Conservation (phyloP, 176 grass and related monocot species). For the Oryza glumipatula region DNA sequence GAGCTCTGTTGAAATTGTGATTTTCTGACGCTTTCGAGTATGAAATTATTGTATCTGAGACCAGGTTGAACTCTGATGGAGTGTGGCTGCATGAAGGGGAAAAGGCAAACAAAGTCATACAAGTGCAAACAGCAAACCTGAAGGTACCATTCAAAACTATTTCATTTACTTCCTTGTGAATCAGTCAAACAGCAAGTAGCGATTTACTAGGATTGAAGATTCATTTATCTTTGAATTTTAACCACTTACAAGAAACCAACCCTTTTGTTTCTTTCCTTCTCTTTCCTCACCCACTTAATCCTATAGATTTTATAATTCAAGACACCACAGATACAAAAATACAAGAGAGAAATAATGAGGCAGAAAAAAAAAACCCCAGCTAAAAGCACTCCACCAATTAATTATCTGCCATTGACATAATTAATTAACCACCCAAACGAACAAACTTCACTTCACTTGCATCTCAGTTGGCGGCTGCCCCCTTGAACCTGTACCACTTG, state of each 20-base stretch:
- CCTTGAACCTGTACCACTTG: conserved; percentile 97
- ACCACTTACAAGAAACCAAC: conserved; percentile 52
- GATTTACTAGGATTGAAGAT: conserved; percentile 3
- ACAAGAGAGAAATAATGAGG: not conserved
- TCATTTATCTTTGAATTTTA: conserved; percentile 24
- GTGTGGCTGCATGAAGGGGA: not conserved
- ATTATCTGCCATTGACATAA: conserved; percentile 30
- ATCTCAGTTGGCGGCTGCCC: conserved; percentile 44
- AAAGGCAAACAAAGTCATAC: not conserved
- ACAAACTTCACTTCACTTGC: not conserved
- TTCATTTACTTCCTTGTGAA: not conserved
- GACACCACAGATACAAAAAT: conserved; percentile 23
- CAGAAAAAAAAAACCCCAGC: not conserved
- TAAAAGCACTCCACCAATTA: conserved; percentile 29
- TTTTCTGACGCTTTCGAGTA: not conserved
- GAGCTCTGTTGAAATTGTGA: not conserved
- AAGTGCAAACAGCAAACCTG: not conserved
- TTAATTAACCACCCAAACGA: not conserved
- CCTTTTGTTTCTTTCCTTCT: conserved; percentile 40
- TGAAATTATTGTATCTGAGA: not conserved
- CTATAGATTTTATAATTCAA: conserved; percentile 28
- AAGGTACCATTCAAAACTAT: not conserved
- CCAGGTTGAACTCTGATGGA: not conserved
- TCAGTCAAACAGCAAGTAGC: not conserved
- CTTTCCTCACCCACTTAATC: conserved; percentile 17